A percentile compares a stretch with the other conserved stretches of the same genome.
These are phyloP conservation scores for Colletotrichum tabaci DNA, from an alignment of 2,329 filamentous ascomycete species.

Conservation along the genomic window DNA sequence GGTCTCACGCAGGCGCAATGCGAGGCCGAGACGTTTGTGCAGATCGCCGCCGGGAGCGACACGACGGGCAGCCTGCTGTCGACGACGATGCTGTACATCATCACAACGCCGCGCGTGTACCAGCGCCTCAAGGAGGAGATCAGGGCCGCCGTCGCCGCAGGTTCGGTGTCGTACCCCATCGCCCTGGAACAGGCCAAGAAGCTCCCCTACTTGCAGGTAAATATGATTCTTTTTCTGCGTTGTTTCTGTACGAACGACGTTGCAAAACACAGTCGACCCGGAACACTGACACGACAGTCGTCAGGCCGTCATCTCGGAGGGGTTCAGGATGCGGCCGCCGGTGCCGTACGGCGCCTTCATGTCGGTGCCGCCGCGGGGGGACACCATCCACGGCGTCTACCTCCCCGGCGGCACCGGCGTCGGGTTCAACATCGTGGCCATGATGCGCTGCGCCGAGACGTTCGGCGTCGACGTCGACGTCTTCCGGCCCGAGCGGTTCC, in stretches of 20 bases:
- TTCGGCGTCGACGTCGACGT: constrained; percentile 59
- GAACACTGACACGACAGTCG: not conserved
- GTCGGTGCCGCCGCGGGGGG: constrained; percentile 17
- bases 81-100: constrained; percentile 66
- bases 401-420: constrained; percentile 59
- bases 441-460: constrained; percentile 60
- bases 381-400: constrained; percentile 49
- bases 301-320: constrained; percentile 30
- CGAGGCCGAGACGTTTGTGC: constrained; percentile 49
- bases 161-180: constrained; percentile 43
- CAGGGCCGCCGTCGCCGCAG: constrained; percentile 49
- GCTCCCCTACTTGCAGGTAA: constrained; percentile 18
- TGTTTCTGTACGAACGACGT: too few species aligned
- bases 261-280: too few species aligned
- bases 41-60: constrained; percentile 68
- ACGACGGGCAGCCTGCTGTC: constrained; percentile 70
- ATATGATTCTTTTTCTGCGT: too few species aligned
- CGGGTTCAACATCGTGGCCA: constrained; percentile 49
- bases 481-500: constrained; percentile 66
- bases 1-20: constrained; percentile 50
- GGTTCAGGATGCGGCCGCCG: constrained; percentile 24
- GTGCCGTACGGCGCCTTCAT: not conserved
- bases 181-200: constrained; percentile 1
- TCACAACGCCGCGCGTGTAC: constrained; percentile 64
- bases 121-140: constrained; percentile 64